phyloP scores from a whole-genome alignment of 2,329 filamentous ascomycete species.

The Clonostachys chloroleuca region DNA sequence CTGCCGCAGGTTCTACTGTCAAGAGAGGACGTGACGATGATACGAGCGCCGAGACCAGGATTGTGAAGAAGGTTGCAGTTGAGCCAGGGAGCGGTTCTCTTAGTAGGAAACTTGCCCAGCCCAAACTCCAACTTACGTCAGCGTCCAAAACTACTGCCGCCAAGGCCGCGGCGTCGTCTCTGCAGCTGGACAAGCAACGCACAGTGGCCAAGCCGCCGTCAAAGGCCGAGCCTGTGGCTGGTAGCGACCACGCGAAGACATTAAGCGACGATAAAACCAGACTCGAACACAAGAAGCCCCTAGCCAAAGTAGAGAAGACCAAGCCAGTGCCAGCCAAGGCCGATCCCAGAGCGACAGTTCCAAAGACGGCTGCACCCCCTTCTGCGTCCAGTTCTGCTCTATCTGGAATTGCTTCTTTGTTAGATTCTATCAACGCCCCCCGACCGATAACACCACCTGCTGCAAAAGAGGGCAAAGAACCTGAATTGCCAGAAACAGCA shows the following conservation, averaged over 20 bases:
- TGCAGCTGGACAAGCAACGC: constrained; percentile 44
- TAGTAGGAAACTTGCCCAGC: constrained; percentile 32
- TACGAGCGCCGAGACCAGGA: constrained; percentile 21
- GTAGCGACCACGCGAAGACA: constrained; percentile 15
- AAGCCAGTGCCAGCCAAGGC: constrained; percentile 12
- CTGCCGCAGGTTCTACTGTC: constrained; percentile 15
- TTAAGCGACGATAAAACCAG: constrained; percentile 23
- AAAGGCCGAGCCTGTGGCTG: constrained; percentile 23
- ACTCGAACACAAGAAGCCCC: constrained; percentile 14
- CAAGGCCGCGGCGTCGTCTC: constrained; percentile 22
- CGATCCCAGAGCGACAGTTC: constrained; percentile 8
- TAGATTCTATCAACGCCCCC: constrained; percentile 43
- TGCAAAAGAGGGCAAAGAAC: constrained; percentile 43
- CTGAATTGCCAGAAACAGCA: constrained; percentile 56
- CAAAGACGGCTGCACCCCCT: constrained; percentile 16
- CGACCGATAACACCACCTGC: constrained; percentile 34
- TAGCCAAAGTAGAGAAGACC: constrained; percentile 7
- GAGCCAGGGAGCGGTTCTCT: constrained; percentile 29
- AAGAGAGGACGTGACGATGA: constrained; percentile 32
- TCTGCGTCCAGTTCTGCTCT: constrained; percentile 24
- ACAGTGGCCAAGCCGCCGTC: constrained; percentile 31
- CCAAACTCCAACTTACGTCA: constrained; percentile 21
- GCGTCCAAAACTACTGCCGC: constrained; percentile 18
- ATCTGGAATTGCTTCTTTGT: constrained; percentile 49
- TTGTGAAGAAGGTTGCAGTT: constrained; percentile 35